A percentile compares a stretch with the other conserved stretches of the same genome.
phyloP scores from a whole-genome alignment of 192 early-diverging fungal species.

The Umbelopsis sp. region DNA sequence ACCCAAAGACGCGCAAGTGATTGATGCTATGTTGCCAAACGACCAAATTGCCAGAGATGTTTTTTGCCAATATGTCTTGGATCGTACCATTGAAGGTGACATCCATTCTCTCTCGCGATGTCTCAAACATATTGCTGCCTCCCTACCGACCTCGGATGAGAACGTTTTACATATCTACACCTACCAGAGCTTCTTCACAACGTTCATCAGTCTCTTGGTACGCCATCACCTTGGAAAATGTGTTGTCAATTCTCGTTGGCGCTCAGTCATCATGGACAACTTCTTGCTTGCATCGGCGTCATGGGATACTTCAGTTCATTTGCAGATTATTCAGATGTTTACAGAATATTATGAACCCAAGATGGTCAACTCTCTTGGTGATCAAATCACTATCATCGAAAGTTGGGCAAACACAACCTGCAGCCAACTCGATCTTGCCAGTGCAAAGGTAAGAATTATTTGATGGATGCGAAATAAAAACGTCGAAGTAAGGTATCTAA shows the following conservation, averaged over 20 bases:
- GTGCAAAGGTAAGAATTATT: conserved; percentile 8
- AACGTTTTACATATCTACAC: conserved; percentile 41
- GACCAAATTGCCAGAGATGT: conserved; percentile 55
- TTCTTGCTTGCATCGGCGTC: conserved; percentile 42
- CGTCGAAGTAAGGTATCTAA: too few species aligned
- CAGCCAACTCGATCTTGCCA: neutral
- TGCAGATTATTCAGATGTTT: conserved; percentile 39
- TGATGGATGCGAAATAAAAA: neutral
- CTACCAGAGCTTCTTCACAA: conserved; percentile 48
- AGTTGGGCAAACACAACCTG: conserved; percentile 21
- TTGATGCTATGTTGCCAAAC: conserved; percentile 32
- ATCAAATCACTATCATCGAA: conserved; percentile 21
- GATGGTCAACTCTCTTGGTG: conserved; percentile 18
- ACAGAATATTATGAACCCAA: conserved; percentile 36
- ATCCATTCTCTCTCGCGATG: conserved; percentile 38
- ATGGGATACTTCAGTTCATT: conserved; percentile 39
- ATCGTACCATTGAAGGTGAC: conserved; percentile 37
- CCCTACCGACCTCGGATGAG: conserved; percentile 36
- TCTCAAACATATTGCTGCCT: conserved; percentile 38
- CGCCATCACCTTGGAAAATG: conserved; percentile 43
- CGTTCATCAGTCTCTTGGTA: conserved; percentile 38
- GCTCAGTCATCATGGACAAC: conserved; percentile 42
- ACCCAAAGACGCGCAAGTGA: conserved; percentile 30
- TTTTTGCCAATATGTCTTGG: conserved; percentile 51
- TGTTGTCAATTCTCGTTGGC: conserved; percentile 38